Evolutionary conservation across 352 stramenopile species (phyloP), one percentile per base, ranked within the genome.

Genomic region (Phytophthora crassamura): DNA sequence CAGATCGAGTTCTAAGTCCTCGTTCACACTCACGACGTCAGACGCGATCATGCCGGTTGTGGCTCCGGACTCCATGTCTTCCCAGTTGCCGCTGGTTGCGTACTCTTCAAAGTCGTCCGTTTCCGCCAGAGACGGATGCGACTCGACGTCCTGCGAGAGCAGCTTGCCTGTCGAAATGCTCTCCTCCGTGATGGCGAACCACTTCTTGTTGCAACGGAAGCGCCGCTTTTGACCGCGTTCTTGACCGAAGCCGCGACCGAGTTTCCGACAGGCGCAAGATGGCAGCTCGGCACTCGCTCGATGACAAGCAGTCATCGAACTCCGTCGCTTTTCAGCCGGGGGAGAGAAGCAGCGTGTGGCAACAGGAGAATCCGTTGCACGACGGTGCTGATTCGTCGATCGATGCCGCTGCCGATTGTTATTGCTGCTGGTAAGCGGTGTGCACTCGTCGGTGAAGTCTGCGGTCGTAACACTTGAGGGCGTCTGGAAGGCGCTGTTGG

Each of bases 171-270:
- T 80, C 33, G 69, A 68, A 12, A 80, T 53, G 18, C 42, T 72
- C 16, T 80, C 70, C 46, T 84, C 73, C 36, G 77, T 72, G 56
- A 78, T 74, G 15, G 76, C 59, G 22, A 82, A 65, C 76, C 74
- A 81, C 55, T 74, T 80, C 25, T 86, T 88, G 53, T 65, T 75
- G 15, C 77, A 73, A 36, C 68, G 78, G 59, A 90, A 90, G 0
- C 75, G 72, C 34, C 60, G 75, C 20, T 70, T 69, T 12, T 80
- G 68, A 2, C 55, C 45, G 4, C 67, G 60, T 16, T 75, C 57
- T 9, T 64, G 66, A 16, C 48, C 52, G 5, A 80, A 69, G 0
- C 77, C 78, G 10, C 72, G 73, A 2, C 78, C 80, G 5, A 88
- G 78, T 22, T 80, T 79, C 25, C 66, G 72, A 57, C 80, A 89